Conservation (phyloP, 2,329 filamentous ascomycete species). For the Aphanoascus verrucosus region DNA sequence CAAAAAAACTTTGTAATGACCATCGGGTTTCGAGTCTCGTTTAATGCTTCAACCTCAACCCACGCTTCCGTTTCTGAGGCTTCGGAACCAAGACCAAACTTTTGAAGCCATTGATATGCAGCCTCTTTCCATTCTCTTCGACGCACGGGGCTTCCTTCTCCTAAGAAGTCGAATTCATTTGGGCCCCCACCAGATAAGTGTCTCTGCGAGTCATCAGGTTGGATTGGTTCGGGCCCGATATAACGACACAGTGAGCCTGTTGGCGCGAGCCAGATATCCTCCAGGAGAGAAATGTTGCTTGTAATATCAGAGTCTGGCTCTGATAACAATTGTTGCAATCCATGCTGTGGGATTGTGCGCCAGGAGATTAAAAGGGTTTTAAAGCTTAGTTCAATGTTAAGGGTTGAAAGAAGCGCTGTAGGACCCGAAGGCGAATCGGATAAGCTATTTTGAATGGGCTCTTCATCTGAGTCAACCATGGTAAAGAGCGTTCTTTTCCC, state of each 20-base stretch:
- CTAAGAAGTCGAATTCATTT: neutral
- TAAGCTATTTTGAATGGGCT: neutral
- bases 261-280: conserved; percentile 34
- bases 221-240: conserved; percentile 3
- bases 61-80: conserved; percentile 27
- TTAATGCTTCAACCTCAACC: conserved; percentile 34
- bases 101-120: conserved; percentile 30
- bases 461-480: conserved; percentile 21
- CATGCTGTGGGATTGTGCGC: conserved; percentile 29
- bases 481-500: conserved; percentile 34
- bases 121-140: conserved; percentile 28
- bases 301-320: conserved; percentile 19
- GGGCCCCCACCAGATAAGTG: neutral
- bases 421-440: conserved; percentile 16
- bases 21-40: conserved; percentile 22
- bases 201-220: neutral
- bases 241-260: conserved; percentile 21
- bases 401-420: conserved; percentile 21
- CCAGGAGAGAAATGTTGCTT: conserved; percentile 4
- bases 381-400: conserved; percentile 30
- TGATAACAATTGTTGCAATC: conserved; percentile 26
- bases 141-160: neutral
- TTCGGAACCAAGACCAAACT: conserved; percentile 27
- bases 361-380: conserved; percentile 29
- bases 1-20: conserved; percentile 35